phyloP scores from a whole-genome alignment of 2,329 filamentous ascomycete genomes.

The Aspergillus hortae region DNA sequence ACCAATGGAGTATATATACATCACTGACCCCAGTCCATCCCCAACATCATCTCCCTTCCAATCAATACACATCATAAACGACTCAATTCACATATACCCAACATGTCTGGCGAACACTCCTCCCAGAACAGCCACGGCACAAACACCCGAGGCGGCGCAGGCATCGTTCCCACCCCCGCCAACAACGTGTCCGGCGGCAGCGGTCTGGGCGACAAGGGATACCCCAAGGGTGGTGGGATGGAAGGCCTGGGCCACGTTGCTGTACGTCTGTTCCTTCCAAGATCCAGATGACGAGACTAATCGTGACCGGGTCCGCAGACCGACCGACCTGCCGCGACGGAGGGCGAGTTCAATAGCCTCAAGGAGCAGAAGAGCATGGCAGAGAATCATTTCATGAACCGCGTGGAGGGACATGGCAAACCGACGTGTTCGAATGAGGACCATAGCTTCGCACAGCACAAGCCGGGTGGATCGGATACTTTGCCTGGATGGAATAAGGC shows the following conservation, averaged over 20 bases:
- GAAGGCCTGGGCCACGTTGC: slow-evolving; percentile 23
- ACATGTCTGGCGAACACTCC: slow-evolving; percentile 2
- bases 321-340: slow-evolving; percentile 20
- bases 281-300: neutral
- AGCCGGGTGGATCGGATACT: slow-evolving; percentile 24
- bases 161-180: slow-evolving; percentile 26
- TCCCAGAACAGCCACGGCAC: slow-evolving; percentile 11
- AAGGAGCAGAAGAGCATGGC: slow-evolving; percentile 25
- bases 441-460: slow-evolving; percentile 27
- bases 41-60: neutral
- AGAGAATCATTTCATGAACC: slow-evolving; percentile 16
- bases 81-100: neutral
- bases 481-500: slow-evolving; percentile 28
- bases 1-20: too few relatives aligned
- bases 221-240: slow-evolving; percentile 16
- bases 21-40: neutral
- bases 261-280: slow-evolving; percentile 14
- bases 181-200: slow-evolving; percentile 23
- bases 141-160: slow-evolving; percentile 21
- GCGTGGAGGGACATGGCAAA: slow-evolving; percentile 11
- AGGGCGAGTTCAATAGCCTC: slow-evolving; percentile 26
- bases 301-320: slow-evolving; percentile 10
- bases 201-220: slow-evolving; percentile 21
- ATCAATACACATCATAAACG: neutral
- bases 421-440: slow-evolving; percentile 28